phyloP scores from a whole-genome alignment of 1,284 basidiomycete species.

The Trichosporon asahii region DNA sequence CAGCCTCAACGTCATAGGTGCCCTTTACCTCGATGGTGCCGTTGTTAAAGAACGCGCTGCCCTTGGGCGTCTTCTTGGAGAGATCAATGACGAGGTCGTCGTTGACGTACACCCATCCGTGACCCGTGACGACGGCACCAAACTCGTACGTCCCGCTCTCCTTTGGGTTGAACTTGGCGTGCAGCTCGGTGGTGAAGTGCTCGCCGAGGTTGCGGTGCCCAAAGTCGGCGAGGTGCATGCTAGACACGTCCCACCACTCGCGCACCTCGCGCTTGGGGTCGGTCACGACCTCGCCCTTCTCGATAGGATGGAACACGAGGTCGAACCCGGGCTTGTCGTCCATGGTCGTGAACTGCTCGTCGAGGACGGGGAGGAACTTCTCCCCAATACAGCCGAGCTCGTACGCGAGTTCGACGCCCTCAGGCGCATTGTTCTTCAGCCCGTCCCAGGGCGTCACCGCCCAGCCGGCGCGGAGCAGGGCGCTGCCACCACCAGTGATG shows the following conservation, averaged over 20 bases:
- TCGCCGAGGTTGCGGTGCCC: constrained; percentile 19
- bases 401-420: constrained; percentile 52
- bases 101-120: constrained; percentile 59
- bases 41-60: constrained; percentile 29
- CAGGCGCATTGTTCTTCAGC: constrained; percentile 53
- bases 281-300: constrained; percentile 18
- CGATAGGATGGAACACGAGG: constrained; percentile 27
- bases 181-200: constrained; percentile 29
- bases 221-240: constrained; percentile 36
- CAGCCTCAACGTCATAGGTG: constrained; percentile 28
- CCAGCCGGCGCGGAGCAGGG: constrained; percentile 55
- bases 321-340: constrained; percentile 32
- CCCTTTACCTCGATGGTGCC: constrained; percentile 28
- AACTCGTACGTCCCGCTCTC: constrained; percentile 35
- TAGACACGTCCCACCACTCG: constrained; percentile 24
- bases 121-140: constrained; percentile 31
- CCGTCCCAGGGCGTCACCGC: constrained; percentile 58
- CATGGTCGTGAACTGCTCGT: constrained; percentile 25
- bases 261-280: constrained; percentile 14
- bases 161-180: constrained; percentile 28
- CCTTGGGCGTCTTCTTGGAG: constrained; percentile 53
- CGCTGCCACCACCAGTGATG: constrained; percentile 60
- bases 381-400: constrained; percentile 38
- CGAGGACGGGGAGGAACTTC: constrained; percentile 31
- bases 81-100: constrained; percentile 64